A percentile compares a stretch with the other conserved stretches of the same genome.
phyloP scores from a whole-genome alignment of 106 monocot genomes.

The Amphibolis antarctica region DNA sequence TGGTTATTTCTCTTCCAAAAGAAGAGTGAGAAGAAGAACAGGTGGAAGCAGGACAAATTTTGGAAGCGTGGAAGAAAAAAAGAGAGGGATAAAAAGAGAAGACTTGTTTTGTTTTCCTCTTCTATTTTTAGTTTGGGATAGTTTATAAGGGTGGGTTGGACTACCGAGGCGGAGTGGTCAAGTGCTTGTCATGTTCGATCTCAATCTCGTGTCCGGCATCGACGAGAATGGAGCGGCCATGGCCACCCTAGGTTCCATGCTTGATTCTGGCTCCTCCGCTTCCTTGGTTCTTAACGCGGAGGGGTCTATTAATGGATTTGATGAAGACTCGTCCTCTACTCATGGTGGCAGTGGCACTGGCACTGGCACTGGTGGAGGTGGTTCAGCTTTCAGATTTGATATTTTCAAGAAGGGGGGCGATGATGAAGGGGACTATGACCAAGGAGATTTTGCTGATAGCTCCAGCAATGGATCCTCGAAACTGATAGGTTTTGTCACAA shows the following conservation, averaged over 20 bases:
- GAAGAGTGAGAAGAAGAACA: background rate
- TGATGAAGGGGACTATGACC: constrained; percentile 8
- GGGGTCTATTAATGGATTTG: constrained; percentile 20
- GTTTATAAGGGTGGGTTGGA: background rate
- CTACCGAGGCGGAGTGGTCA: background rate
- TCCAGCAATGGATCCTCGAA: background rate
- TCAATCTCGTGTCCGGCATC: constrained; percentile 23
- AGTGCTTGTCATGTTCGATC: constrained; percentile 33
- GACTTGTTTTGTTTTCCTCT: no score
- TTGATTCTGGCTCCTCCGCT: constrained; percentile 54
- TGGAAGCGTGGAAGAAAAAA: background rate
- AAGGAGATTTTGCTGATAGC: background rate
- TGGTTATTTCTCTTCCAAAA: background rate
- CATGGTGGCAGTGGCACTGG: background rate
- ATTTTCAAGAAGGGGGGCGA: constrained; percentile 38
- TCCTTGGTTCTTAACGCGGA: constrained; percentile 70
- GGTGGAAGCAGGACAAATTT: background rate
- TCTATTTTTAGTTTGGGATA: background rate
- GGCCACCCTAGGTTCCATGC: constrained; percentile 2
- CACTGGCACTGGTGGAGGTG: background rate
- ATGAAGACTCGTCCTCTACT: constrained; percentile 36
- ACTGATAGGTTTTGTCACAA: constrained; percentile 11
- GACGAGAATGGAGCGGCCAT: constrained; percentile 2
- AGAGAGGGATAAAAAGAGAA: no score
- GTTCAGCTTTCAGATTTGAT: constrained; percentile 29